Base-by-base conservation (phyloP, 108 stramenopile species). In the Cyclostephanos invisitatus region DNA sequence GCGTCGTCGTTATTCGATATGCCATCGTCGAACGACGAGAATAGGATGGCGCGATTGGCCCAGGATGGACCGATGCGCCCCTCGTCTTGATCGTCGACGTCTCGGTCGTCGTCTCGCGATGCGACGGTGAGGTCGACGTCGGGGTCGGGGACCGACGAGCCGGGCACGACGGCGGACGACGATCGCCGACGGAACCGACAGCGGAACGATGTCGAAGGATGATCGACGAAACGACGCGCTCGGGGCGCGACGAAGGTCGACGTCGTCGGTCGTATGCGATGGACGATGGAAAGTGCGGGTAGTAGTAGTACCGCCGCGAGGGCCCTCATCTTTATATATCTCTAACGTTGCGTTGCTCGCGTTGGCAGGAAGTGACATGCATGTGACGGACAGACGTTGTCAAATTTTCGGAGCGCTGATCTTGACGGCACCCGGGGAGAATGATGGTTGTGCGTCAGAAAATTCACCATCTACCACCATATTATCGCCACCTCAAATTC, bases 21-120 rank as follows among this genome's bases (percentile, higher is more conserved):
- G n/a, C 93, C 90, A 65, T 91, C 89, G 18, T 75, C 75, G 59
- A 88, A 89, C 28, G 93, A 94, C 4, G 93, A 91, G 49, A 94
- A 67, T 18, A 94, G 74, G 29, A 93, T 62, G 17, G 79, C 79
- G 32, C 70, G 40, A 1, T 62, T 57, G 5, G 79, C 74, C 74
- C 55, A 75, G 27, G 55, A 65, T 24, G 17, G 14, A 21, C n/a
- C n/a, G n/a, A n/a, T n/a, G 24, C 27, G 17, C 4, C 49, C 47
- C 2, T 17, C 24, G 44, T 44, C 24, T 22, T 59, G 4, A 27
- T 56, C 55, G 28, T 28, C 27, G 55, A n/a, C n/a, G 2, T 46
- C 44, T 14, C 15, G 15, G 12, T 46, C 44, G 14, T 46, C 44
- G 44, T 46, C 44, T 15, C 15, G 44, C 15, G 14, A 15, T 46